Evolutionary conservation across 495 filamentous ascomycete genomes (phyloP), one percentile per base, ranked within the genome.

Genomic region (Penicillium arizonense): DNA sequence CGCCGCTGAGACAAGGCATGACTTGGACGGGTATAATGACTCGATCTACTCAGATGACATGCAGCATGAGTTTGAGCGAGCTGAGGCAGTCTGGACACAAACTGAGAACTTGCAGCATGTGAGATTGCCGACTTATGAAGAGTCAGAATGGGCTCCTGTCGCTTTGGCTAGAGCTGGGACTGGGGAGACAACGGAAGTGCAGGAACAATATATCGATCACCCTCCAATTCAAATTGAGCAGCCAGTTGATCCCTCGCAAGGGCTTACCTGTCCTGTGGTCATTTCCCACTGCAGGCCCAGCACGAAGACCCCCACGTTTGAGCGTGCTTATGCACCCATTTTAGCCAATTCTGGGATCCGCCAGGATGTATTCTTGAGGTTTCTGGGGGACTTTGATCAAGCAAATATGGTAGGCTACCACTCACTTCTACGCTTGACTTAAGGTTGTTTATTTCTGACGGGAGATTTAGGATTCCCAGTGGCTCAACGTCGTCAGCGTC

Each of bases 281-380:
- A 50, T 82, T 24, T 77, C 79, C 2, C 79, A 82, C 53, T 61
- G 74, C 18, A 67, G 79, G 36, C 78, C 78, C 2, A 57, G 67
- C 13, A 65, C 58, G 20, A 70, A 72, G 16, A 58, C 53, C 7
- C 64, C 75, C 5, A 78, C 78, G 3, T 82, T 81, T 51, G 63
- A 79, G 8, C 66, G 71, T 18, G 79, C 75, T 5, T 82, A 82
- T 60, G 73, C 79, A 2, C 79, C 78, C 6, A 58, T 75, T 4
- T 62, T 82, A 9, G 65, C 63, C 4, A 64, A 73, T 11, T 67
- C 56, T 32, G 77, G 72, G 3, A 71, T 82, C 51, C 64, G 74
- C 43, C 73, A 79, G 42, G 55, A 58, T 12, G 72, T 68, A 3
- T 82, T 77, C 54, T 52, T 82, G 5, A 64, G 73, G 26, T 81